Evolutionary conservation across 2,329 filamentous ascomycete species (phyloP).

Genomic region (Emergomyces orientalis): DNA sequence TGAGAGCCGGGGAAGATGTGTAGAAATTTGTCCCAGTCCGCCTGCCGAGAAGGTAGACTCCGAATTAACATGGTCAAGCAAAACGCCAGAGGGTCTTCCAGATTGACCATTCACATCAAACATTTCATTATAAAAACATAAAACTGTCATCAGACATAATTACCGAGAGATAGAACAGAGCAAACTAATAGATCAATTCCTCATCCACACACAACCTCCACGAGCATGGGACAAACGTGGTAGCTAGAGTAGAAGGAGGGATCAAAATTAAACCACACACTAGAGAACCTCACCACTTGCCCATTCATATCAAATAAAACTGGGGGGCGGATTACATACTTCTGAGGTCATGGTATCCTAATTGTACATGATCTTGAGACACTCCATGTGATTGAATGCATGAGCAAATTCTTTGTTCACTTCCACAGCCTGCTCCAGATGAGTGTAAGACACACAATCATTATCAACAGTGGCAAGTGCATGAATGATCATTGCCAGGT

Average conservation of each 20-base stretch:
- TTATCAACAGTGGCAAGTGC: slow-evolving; percentile 4
- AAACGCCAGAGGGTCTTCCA: background rate
- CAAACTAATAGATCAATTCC: background rate
- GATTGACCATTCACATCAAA: background rate
- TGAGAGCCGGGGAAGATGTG: background rate
- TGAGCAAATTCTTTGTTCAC: slow-evolving; percentile 4
- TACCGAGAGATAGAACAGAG: background rate
- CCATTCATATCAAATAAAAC: too few species aligned
- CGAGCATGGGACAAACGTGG: background rate
- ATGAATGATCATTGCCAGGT: slow-evolving; percentile 9
- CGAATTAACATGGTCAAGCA: background rate
- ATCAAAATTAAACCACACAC: too few species aligned
- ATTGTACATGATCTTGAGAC: slow-evolving; percentile 3
- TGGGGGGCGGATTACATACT: too few species aligned
- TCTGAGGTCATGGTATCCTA: background rate
- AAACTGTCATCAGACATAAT: background rate
- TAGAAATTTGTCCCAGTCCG: background rate
- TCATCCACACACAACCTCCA: background rate
- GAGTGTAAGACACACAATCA: slow-evolving; percentile 6
- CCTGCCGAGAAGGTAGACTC: background rate
- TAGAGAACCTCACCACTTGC: too few species aligned
- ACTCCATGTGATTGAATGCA: too few species aligned
- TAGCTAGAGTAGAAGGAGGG: background rate
- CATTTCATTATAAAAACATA: background rate
- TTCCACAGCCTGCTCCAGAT: slow-evolving; percentile 2